phyloP scores from a whole-genome alignment of 805 yeast genomes.

The Wickerhamiella azymoides region DNA sequence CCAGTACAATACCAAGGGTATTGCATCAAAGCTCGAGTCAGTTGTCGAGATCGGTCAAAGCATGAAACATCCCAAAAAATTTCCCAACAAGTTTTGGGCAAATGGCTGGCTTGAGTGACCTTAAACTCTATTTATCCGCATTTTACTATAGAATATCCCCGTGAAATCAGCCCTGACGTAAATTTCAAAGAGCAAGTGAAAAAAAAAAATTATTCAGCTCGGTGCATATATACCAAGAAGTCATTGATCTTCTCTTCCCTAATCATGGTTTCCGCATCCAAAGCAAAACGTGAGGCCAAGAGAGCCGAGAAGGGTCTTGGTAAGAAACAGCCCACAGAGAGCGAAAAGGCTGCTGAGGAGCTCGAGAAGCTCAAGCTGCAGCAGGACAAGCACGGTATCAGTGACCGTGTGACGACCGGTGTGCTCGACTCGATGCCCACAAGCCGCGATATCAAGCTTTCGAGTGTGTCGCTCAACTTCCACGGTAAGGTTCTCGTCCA shows the following conservation, averaged over 20 bases:
- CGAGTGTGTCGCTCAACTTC: slow-evolving; percentile 82
- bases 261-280: slow-evolving; percentile 57
- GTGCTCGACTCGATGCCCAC: slow-evolving; percentile 79
- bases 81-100: too few species aligned
- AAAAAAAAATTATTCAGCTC: background rate
- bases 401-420: slow-evolving; percentile 97
- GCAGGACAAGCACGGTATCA: slow-evolving; percentile 83
- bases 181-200: background rate
- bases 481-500: slow-evolving; percentile 95
- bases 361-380: slow-evolving; percentile 81
- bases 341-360: slow-evolving; percentile 37
- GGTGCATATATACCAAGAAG: background rate
- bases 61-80: too few species aligned
- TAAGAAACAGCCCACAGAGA: slow-evolving; percentile 45
- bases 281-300: slow-evolving; percentile 97
- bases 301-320: slow-evolving; percentile 69
- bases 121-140: too few species aligned
- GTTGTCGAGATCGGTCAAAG: too few species aligned
- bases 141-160: too few species aligned
- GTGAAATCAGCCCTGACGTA: too few species aligned
- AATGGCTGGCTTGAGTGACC: too few species aligned
- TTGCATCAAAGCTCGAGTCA: too few species aligned
- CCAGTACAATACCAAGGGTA: too few species aligned
- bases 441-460: slow-evolving; percentile 84
- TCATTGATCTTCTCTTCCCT: background rate